These are phyloP conservation scores for Daedalea quercina DNA, from an alignment of 768 basidiomycete species.

Conservation along the genomic window DNA sequence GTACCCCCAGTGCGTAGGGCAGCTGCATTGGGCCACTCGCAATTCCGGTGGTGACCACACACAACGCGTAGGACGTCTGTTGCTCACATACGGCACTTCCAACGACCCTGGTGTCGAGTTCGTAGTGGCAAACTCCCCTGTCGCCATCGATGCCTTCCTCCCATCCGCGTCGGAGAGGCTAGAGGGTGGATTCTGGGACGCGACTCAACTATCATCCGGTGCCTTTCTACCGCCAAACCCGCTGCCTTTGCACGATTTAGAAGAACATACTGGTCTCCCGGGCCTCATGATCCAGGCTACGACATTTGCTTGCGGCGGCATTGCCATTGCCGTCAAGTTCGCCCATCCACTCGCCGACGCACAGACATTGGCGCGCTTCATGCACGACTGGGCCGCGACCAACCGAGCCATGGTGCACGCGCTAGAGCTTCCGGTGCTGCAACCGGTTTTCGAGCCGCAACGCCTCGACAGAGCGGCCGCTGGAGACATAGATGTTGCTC, in stretches of 20 bases:
- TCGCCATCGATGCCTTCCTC: background rate
- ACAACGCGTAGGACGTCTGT: conserved; percentile 5
- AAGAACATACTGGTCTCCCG: conserved; percentile 18
- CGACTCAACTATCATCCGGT: conserved; percentile 2
- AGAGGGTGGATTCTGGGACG: conserved; percentile 1
- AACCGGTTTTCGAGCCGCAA: conserved; percentile 25
- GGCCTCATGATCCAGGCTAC: conserved; percentile 30
- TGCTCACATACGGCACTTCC: conserved; percentile 6
- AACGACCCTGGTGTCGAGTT: conserved; percentile 9
- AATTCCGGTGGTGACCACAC: background rate
- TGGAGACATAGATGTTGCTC: conserved; percentile 24
- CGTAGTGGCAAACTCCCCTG: background rate
- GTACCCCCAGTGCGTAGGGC: conserved; percentile 9
- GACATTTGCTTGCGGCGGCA: conserved; percentile 21
- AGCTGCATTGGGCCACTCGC: conserved; percentile 8
- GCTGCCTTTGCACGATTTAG: conserved; percentile 4
- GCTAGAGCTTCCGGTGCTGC: conserved; percentile 9
- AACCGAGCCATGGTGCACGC: conserved; percentile 15
- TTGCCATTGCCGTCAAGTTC: conserved; percentile 26
- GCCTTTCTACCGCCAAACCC: background rate
- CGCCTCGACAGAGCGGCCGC: conserved; percentile 23
- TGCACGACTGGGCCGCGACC: conserved; percentile 28
- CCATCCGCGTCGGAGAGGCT: background rate
- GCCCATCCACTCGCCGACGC: conserved; percentile 32
- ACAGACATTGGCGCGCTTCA: conserved; percentile 27